Conservation (phyloP, 1,284 basidiomycete genomes). For the Farysia itapuensis region DNA sequence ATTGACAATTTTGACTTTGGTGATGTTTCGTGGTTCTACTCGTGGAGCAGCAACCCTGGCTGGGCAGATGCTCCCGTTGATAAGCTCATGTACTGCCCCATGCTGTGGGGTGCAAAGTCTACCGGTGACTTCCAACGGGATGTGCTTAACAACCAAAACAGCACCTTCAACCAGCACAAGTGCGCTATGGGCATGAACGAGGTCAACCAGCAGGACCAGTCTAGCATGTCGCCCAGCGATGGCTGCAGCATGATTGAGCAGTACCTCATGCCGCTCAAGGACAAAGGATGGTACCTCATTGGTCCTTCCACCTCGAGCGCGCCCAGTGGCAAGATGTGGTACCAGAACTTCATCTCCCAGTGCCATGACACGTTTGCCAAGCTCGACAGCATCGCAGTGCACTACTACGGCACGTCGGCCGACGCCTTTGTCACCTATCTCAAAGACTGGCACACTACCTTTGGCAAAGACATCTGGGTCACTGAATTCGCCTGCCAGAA, state of each 20-base stretch:
- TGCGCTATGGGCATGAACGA: slow-evolving; percentile 54
- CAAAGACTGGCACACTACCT: slow-evolving; percentile 31
- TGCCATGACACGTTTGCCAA: slow-evolving; percentile 41
- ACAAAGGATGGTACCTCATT: slow-evolving; percentile 49
- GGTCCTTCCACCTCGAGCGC: slow-evolving; percentile 47
- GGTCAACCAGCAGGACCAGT: slow-evolving; percentile 47
- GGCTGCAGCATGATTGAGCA: slow-evolving; percentile 45
- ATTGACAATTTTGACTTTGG: slow-evolving; percentile 37
- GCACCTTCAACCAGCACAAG: slow-evolving; percentile 40
- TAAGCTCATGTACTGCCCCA: slow-evolving; percentile 51
- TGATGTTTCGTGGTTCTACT: slow-evolving; percentile 49
- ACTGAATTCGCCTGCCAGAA: slow-evolving; percentile 51
- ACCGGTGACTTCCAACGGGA: slow-evolving; percentile 32
- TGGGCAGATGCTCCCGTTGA: slow-evolving; percentile 37
- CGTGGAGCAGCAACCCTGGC: slow-evolving; percentile 40
- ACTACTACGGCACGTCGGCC: slow-evolving; percentile 46
- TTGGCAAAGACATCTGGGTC: slow-evolving; percentile 49
- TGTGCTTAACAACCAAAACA: slow-evolving; percentile 35
- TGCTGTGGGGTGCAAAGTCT: slow-evolving; percentile 51
- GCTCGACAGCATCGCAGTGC: slow-evolving; percentile 49
- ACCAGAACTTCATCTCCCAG: slow-evolving; percentile 30
- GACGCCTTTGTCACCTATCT: slow-evolving; percentile 46
- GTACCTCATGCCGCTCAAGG: slow-evolving; percentile 43
- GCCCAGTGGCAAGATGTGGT: slow-evolving; percentile 41
- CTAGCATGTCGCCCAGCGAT: slow-evolving; percentile 34